Evolutionary conservation across 2,329 filamentous ascomycete species (phyloP).

Genomic region (Elsinoe necatrix): DNA sequence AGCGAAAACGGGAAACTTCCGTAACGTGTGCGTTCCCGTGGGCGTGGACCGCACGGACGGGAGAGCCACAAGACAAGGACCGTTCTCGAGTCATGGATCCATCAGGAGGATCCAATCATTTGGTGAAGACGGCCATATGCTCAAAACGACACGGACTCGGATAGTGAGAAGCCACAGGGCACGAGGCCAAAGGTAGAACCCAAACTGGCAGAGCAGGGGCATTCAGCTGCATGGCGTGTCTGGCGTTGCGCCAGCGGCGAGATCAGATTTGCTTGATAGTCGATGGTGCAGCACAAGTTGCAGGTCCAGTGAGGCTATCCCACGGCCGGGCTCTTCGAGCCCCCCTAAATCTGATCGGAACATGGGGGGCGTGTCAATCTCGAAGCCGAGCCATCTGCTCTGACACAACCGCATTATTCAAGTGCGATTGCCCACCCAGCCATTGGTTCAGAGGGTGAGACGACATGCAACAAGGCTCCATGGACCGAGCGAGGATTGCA

Average conservation of each 20-base stretch:
- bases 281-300: not conserved
- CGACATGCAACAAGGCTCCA: conserved; percentile 5
- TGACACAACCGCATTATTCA: not conserved
- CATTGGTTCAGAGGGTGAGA: conserved; percentile 13
- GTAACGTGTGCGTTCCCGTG: conserved; percentile 14
- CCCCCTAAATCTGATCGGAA: not conserved
- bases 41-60: conserved; percentile 9
- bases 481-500: conserved; percentile 5
- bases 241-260: conserved; percentile 4
- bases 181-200: not conserved
- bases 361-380: conserved; percentile 13
- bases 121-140: not conserved
- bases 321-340: not conserved
- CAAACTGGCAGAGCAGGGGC: not conserved
- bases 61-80: conserved; percentile 12
- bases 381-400: conserved; percentile 8
- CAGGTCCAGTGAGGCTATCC: not conserved
- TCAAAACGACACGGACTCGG: not conserved
- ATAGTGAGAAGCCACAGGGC: conserved; percentile 3
- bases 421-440: not conserved
- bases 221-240: conserved; percentile 5
- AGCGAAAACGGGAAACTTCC: conserved; percentile 13
- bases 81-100: conserved; percentile 6
- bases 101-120: conserved; percentile 9
- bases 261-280: not conserved